A percentile compares a stretch with the other conserved stretches of the same genome.
Evolutionary conservation across 148 eudicot genomes (phyloP).

Genomic region (Selenicereus undatus): DNA sequence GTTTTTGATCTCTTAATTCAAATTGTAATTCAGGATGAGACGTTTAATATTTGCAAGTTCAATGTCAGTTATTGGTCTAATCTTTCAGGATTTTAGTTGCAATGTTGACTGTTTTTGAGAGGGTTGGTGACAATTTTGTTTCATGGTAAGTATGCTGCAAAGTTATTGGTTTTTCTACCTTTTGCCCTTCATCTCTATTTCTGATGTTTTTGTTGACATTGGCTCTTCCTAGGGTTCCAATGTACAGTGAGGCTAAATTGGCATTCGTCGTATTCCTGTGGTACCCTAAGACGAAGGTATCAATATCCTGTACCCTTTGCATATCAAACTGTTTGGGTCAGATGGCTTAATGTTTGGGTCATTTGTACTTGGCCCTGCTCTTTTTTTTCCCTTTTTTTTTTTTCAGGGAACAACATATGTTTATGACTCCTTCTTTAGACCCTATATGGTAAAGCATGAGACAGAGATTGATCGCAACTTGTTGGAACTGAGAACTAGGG

Average conservation of each 20-base stretch:
- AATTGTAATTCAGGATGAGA: background rate
- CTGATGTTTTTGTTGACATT: conserved; percentile 1
- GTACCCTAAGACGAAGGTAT: conserved; percentile 86
- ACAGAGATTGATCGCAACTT: conserved; percentile 86
- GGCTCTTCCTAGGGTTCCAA: conserved; percentile 67
- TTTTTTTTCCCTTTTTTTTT: conserved; percentile 26
- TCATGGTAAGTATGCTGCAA: conserved; percentile 55
- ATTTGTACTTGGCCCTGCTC: background rate
- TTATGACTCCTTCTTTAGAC: conserved; percentile 83
- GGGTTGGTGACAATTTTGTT: conserved; percentile 75
- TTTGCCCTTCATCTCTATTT: conserved; percentile 6
- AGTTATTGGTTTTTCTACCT: background rate
- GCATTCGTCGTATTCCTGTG: conserved; percentile 79
- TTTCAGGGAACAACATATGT: conserved; percentile 86
- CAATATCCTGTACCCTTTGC: background rate
- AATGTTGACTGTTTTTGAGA: conserved; percentile 67
- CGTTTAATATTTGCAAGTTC: background rate
- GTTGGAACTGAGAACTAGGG: conserved; percentile 77
- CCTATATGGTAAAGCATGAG: conserved; percentile 83
- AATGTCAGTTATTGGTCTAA: background rate
- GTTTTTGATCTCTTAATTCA: background rate
- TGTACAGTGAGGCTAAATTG: conserved; percentile 97
- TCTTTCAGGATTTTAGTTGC: conserved; percentile 86
- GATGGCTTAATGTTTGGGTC: background rate
- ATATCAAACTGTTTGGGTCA: conserved; percentile 1